These are phyloP conservation scores for Dispira simplex DNA, from an alignment of 192 early-diverging fungal species.

Conservation along the genomic window DNA sequence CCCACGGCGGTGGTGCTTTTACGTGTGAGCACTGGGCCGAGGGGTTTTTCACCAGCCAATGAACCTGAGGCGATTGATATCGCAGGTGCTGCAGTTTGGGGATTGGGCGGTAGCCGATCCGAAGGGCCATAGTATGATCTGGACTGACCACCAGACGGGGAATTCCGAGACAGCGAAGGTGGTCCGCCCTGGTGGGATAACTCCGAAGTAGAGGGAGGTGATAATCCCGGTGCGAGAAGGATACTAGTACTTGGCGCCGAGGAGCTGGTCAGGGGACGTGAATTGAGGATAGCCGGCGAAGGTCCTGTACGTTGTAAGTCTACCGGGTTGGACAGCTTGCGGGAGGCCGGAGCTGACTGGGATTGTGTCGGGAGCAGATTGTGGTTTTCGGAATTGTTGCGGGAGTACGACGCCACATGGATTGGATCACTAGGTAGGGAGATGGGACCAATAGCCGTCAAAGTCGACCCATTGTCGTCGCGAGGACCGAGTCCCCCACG, in stretches of 20 bases:
- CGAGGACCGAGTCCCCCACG: background rate
- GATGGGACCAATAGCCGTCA: background rate
- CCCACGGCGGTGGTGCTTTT: background rate
- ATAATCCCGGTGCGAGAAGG: too few species aligned
- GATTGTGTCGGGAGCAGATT: background rate
- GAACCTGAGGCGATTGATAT: too few species aligned
- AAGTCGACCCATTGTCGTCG: background rate
- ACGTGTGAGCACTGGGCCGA: background rate
- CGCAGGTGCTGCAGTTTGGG: too few species aligned
- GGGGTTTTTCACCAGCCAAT: background rate
- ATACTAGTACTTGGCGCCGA: too few species aligned
- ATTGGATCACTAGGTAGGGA: slow-evolving; percentile 4
- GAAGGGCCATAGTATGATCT: background rate
- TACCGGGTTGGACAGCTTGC: background rate
- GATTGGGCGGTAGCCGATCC: background rate
- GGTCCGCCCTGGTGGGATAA: background rate
- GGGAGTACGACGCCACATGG: background rate
- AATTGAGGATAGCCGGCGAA: background rate
- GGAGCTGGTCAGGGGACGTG: background rate
- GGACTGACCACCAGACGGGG: background rate
- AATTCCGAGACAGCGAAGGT: background rate
- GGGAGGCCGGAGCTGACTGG: background rate
- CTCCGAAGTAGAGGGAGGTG: background rate
- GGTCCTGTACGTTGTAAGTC: background rate
- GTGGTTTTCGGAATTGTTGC: background rate